phyloP scores from a whole-genome alignment of 2,329 filamentous ascomycete genomes.

The Scorias spongiosa region DNA sequence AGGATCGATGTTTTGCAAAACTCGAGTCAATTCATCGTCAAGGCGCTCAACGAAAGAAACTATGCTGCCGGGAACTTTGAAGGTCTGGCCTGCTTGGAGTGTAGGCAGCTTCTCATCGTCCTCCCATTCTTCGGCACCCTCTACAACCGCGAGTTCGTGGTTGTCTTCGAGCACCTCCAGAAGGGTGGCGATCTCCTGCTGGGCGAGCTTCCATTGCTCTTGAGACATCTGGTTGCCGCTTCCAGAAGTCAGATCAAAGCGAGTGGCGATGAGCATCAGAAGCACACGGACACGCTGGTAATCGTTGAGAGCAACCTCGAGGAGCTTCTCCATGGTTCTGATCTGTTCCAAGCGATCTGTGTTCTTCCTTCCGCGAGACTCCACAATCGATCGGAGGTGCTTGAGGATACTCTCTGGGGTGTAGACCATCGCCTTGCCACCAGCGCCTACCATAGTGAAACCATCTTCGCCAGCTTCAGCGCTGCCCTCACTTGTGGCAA shows the following conservation, averaged over 20 bases:
- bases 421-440: conserved; percentile 77
- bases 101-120: conserved; percentile 88
- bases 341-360: conserved; percentile 92
- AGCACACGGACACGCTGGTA: conserved; percentile 93
- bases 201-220: conserved; percentile 92
- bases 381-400: conserved; percentile 81
- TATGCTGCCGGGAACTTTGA: conserved; percentile 85
- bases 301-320: conserved; percentile 74
- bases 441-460: conserved; percentile 76
- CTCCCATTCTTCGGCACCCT: conserved; percentile 95
- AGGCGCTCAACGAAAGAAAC: conserved; percentile 90
- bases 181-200: conserved; percentile 68
- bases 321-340: conserved; percentile 88
- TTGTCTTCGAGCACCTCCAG: conserved; percentile 66
- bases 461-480: conserved; percentile 59
- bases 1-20: conserved; percentile 93
- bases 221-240: conserved; percentile 72
- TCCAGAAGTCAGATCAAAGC: conserved; percentile 81
- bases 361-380: conserved; percentile 97
- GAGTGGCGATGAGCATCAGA: conserved; percentile 76
- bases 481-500: conserved; percentile 36
- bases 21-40: conserved; percentile 92
- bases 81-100: conserved; percentile 57
- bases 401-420: conserved; percentile 98
- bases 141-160: conserved; percentile 69